A percentile compares a stretch with the other conserved stretches of the same genome.
Conservation (phyloP, 805 yeast genomes). For the Candida tallmaniae region DNA sequence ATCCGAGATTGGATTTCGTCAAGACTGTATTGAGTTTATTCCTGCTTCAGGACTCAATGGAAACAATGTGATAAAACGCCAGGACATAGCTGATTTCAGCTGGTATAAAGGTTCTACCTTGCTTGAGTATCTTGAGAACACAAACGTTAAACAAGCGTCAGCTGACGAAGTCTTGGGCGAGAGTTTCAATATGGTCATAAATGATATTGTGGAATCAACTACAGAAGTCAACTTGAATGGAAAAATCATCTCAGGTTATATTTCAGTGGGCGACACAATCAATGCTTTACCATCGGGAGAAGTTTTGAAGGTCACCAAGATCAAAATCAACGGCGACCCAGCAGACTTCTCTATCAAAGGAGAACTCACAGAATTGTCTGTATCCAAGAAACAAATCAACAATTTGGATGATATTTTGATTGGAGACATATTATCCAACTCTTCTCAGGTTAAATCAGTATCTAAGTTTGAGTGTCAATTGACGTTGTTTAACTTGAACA, state of each 20-base stretch:
- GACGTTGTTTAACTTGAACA: constrained; percentile 40
- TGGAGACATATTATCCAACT: constrained; percentile 48
- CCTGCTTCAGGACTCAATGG: constrained; percentile 73
- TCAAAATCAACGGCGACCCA: constrained; percentile 28
- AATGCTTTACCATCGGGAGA: constrained; percentile 50
- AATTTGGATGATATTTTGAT: constrained; percentile 53
- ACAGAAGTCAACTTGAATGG: constrained; percentile 57
- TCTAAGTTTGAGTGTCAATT: constrained; percentile 24
- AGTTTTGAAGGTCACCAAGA: constrained; percentile 38
- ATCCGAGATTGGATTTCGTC: constrained; percentile 47
- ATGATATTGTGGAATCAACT: constrained; percentile 54
- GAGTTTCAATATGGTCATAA: constrained; percentile 55
- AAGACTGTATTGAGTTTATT: constrained; percentile 43
- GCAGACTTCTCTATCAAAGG: constrained; percentile 60
- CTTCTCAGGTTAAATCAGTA: constrained; percentile 22
- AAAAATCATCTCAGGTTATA: constrained; percentile 59
- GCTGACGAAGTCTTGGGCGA: constrained; percentile 22
- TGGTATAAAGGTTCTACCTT: constrained; percentile 50
- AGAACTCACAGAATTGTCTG: constrained; percentile 47
- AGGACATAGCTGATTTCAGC: constrained; percentile 25
- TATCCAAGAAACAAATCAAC: constrained; percentile 43
- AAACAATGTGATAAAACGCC: constrained; percentile 52
- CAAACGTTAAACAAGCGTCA: constrained; percentile 11
- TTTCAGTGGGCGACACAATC: constrained; percentile 69
- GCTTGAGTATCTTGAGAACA: constrained; percentile 36